Evolutionary conservation across 2,329 filamentous ascomycete species (phyloP).

Genomic region (Trichoderma harzianum): DNA sequence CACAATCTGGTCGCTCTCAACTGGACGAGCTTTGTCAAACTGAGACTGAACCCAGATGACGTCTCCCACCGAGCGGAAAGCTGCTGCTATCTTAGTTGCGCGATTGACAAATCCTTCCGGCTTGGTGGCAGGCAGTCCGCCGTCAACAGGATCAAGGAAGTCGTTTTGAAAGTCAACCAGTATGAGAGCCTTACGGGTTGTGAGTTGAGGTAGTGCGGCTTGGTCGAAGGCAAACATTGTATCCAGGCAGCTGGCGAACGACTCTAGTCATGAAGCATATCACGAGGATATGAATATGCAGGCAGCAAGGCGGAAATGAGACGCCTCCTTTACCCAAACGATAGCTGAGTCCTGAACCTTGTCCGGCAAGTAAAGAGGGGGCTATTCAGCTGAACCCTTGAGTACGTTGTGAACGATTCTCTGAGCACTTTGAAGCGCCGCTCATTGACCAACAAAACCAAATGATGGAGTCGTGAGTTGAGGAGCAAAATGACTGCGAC

Average conservation of each 20-base stretch:
- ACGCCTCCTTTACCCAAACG: background rate
- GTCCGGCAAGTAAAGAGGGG: background rate
- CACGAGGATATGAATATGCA: background rate
- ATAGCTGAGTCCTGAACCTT: background rate
- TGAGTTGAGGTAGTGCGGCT: constrained; percentile 52
- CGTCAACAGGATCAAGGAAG: constrained; percentile 63
- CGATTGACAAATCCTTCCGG: constrained; percentile 65
- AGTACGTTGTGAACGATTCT: background rate
- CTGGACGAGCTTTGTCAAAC: constrained; percentile 60
- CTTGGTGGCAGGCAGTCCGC: constrained; percentile 63
- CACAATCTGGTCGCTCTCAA: constrained; percentile 52
- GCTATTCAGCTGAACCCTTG: background rate
- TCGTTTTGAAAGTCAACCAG: constrained; percentile 89
- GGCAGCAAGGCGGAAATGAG: background rate
- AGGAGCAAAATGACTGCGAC: background rate
- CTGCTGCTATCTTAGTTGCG: constrained; percentile 62
- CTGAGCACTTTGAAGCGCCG: background rate
- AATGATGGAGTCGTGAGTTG: background rate
- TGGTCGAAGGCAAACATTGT: constrained; percentile 56
- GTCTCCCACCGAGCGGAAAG: constrained; percentile 67
- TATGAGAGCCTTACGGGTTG: constrained; percentile 67
- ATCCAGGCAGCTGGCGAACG: background rate
- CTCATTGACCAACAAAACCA: background rate
- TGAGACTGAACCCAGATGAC: constrained; percentile 84
- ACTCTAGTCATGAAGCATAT: background rate